Evolutionary conservation across 1,284 basidiomycete species (phyloP).

Genomic region (Leccinum fuscescens): DNA sequence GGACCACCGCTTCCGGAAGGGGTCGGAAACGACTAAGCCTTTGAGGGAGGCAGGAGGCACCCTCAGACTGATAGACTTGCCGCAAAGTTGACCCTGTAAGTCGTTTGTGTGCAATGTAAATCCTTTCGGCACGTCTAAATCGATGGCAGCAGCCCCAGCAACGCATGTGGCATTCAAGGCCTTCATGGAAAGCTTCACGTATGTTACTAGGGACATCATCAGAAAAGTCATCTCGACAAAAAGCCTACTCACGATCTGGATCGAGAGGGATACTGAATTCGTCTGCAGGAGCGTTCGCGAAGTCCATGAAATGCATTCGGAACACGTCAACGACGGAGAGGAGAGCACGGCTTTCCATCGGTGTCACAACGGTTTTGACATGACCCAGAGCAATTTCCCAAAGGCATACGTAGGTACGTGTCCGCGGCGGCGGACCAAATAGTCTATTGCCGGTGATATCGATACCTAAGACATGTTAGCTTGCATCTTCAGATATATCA

Average conservation of each 20-base stretch:
- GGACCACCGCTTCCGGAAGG: conserved; percentile 55
- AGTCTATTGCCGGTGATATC: conserved; percentile 80
- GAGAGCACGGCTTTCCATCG: conserved; percentile 54
- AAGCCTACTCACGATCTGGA: conserved; percentile 65
- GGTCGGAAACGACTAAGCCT: conserved; percentile 43
- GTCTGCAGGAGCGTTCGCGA: conserved; percentile 75
- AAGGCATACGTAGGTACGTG: conserved; percentile 82
- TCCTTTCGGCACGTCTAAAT: conserved; percentile 59
- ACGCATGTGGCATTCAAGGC: conserved; percentile 56
- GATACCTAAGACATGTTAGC: conserved; percentile 53
- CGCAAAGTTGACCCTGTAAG: conserved; percentile 62
- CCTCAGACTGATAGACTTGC: conserved; percentile 56
- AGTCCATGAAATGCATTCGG: conserved; percentile 68
- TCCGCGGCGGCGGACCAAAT: conserved; percentile 85
- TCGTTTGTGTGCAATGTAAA: conserved; percentile 72
- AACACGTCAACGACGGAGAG: conserved; percentile 58
- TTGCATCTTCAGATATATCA: conserved; percentile 3
- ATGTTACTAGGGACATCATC: conserved; percentile 30
- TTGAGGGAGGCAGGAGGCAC: conserved; percentile 49
- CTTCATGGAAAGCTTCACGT: conserved; percentile 61
- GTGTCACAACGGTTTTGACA: conserved; percentile 58
- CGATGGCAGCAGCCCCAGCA: conserved; percentile 51
- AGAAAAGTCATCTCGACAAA: conserved; percentile 2
- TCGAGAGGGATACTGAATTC: conserved; percentile 63
- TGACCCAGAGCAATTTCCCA: conserved; percentile 80